A percentile compares a stretch with the other conserved stretches of the same genome.
Conservation (phyloP, 148 eudicot genomes). For the Cornus florida region DNA sequence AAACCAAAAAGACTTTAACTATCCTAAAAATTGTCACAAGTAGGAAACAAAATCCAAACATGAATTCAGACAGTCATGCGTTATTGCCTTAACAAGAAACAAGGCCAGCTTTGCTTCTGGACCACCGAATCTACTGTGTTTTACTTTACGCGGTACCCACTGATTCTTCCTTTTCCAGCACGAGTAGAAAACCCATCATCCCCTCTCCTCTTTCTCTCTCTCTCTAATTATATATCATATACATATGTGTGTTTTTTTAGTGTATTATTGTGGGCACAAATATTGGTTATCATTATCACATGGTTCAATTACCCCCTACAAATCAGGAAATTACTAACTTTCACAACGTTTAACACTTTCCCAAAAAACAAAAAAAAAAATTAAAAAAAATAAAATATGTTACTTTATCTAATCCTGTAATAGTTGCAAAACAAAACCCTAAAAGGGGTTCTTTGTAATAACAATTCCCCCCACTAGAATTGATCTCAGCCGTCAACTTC, state of each 20-base stretch:
- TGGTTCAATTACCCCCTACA: neutral
- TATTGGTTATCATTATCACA: neutral
- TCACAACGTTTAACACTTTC: neutral
- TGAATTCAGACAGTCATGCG: no score
- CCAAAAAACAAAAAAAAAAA: neutral
- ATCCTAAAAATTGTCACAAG: no score
- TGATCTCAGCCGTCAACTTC: constrained; percentile 24
- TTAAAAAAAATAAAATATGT: neutral
- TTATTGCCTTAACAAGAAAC: no score
- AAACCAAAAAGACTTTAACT: no score
- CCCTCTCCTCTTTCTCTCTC: no score
- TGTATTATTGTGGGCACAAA: no score
- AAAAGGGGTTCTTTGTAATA: constrained; percentile 34
- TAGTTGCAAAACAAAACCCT: constrained; percentile 43
- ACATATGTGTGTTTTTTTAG: neutral
- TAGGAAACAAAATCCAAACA: no score
- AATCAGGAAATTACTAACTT: neutral
- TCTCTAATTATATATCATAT: neutral
- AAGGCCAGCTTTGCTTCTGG: no score
- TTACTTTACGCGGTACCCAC: no score
- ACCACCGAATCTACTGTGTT: no score
- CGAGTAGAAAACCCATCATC: constrained; percentile 3
- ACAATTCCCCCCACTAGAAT: constrained; percentile 42
- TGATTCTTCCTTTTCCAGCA: constrained; percentile 11
- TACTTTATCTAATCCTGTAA: neutral